phyloP scores from a whole-genome alignment of 2,329 filamentous ascomycete genomes.

The Rosellinia necatrix region DNA sequence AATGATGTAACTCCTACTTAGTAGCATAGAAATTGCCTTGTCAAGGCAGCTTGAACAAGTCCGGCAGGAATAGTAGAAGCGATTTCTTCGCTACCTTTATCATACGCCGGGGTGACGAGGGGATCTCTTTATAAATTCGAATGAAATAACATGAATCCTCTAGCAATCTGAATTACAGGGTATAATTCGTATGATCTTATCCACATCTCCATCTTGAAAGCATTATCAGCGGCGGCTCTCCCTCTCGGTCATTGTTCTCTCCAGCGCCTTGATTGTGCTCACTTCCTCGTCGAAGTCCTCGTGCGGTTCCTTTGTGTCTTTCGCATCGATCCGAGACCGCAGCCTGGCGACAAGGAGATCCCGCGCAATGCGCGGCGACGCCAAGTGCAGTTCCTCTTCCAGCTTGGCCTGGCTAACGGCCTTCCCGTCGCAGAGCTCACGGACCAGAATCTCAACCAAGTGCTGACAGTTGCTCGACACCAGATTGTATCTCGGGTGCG shows the following conservation, averaged over 20 bases:
- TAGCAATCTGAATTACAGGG: no score
- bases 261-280: constrained; percentile 1
- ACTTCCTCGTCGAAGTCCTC: constrained; percentile 4
- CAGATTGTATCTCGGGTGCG: constrained; percentile 41
- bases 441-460: constrained; percentile 40
- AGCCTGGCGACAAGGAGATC: constrained; percentile 40
- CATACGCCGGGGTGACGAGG: no score
- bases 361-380: constrained; percentile 38
- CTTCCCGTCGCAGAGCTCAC: constrained; percentile 39
- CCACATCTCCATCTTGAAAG: not conserved
- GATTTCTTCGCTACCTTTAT: no score
- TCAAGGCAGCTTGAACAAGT: no score
- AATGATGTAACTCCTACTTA: no score
- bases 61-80: no score
- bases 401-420: constrained; percentile 41
- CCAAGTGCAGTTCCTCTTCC: constrained; percentile 37
- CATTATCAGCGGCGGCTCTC: not conserved
- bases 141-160: no score
- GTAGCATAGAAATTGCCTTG: no score
- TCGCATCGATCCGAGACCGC: constrained; percentile 32
- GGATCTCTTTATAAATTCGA: no score
- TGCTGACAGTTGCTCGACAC: constrained; percentile 42
- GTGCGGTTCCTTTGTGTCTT: constrained; percentile 28
- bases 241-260: constrained; percentile 13
- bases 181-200: not conserved